Conservation (phyloP, 768 basidiomycete species). For the Russula griseocarnosa region DNA sequence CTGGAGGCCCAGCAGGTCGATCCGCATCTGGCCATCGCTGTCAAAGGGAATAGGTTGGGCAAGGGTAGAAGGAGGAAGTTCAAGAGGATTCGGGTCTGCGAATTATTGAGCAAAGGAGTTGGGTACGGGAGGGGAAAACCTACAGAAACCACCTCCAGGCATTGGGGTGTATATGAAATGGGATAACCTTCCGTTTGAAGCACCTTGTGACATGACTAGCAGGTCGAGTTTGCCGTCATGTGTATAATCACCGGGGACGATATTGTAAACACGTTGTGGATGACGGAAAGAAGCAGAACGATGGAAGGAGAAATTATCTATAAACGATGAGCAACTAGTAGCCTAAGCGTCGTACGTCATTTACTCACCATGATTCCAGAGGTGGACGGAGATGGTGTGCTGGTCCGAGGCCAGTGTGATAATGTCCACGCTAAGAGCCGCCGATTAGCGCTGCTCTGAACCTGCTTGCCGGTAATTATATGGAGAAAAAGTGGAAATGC, state of each 20-base stretch:
- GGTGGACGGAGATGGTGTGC: conserved; percentile 66
- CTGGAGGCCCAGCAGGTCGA: conserved; percentile 73
- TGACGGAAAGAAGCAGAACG: conserved; percentile 52
- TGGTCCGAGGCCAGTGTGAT: conserved; percentile 73
- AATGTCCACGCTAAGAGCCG: conserved; percentile 62
- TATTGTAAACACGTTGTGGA: conserved; percentile 60
- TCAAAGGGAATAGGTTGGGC: conserved; percentile 87
- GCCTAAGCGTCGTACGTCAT: neutral
- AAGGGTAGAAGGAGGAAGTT: conserved; percentile 58
- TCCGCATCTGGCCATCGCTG: conserved; percentile 80
- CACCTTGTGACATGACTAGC: conserved; percentile 74
- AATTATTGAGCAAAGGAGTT: conserved; percentile 3
- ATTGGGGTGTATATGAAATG: conserved; percentile 69
- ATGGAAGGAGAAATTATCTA: conserved; percentile 58
- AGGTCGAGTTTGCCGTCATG: conserved; percentile 89
- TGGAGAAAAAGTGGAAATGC: conserved; percentile 32
- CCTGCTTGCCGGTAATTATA: neutral
- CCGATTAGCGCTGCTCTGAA: neutral
- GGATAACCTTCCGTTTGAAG: conserved; percentile 48
- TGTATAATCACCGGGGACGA: conserved; percentile 91
- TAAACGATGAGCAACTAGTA: neutral
- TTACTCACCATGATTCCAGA: conserved; percentile 78
- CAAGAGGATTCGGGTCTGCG: conserved; percentile 39
- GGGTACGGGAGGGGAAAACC: conserved; percentile 26
- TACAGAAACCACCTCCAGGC: conserved; percentile 63